Base-by-base conservation (phyloP, 2,329 filamentous ascomycete genomes). In the Colletotrichum acutatum region DNA sequence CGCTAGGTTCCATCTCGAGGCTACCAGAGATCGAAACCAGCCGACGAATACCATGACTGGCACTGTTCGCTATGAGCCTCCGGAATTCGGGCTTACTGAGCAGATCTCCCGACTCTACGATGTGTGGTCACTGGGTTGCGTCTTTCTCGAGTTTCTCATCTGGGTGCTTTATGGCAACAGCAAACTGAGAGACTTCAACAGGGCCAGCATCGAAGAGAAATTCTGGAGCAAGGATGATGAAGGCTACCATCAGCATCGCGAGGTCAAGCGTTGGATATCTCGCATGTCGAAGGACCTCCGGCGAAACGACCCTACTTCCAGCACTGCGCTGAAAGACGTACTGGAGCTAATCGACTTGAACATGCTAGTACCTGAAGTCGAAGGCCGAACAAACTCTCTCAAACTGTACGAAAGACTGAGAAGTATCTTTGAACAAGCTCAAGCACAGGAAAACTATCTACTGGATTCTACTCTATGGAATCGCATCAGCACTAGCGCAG, bases 41-140 rank as follows among this genome's bases (percentile, higher is more conserved):
- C 14, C 12, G 3, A 49, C 58, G n/a, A 32, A 54, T 9, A 22
- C 46, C 6, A 61, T 42, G 58, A 61, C 58, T 1, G 58, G 58
- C 22, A 61, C n/a, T 9, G 34, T 46, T 6, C 34, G 58, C 5
- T 75, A 75, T 49, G 61, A 72, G 12, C 66, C 71, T 3, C 74
- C 74, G 0, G 74, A 75, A 9, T 58, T 65, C 2, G 74, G 74
- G 9, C 46, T 6, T 1, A 26, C 37, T 0, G 24, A 56, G 0
- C 37, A 14, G 0, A 72, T 76, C 5, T 74, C 75, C 2, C 69
- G 74, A 26, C 63, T 49, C 5, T 78, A 71, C 22, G 77, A 78
- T 54, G 76, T 81, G 2, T 81, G 79, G 79, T 77, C 77, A 6
- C 72, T 81, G 0, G 80, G 78, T 0, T 81, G 79, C 32, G 24